Evolutionary conservation across 768 basidiomycete species (phyloP), one percentile per base, ranked within the genome.

Genomic region (Tephrocybe rancida): DNA sequence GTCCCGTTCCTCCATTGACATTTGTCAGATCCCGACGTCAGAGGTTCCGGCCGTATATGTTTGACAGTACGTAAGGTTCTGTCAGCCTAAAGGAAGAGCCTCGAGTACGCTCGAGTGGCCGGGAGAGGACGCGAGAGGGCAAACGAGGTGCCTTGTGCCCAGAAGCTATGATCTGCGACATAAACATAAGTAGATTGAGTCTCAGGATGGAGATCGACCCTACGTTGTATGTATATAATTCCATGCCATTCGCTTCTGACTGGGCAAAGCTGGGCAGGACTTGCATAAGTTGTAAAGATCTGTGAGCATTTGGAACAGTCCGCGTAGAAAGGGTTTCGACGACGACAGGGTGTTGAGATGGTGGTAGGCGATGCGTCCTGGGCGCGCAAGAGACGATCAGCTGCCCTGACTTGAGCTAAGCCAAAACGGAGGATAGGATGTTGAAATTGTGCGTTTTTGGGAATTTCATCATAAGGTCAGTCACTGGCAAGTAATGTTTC

Each of bases 11-110:
- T n/a, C 35, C 35, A 37, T 16, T 37, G 35, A 22, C 24, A 38
- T 47, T 53, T 53, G 45, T 48, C 41, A 48, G 32, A 32, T 41
- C 30, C 34, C 26, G 37, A 32, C 5, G 11, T 42, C n/a, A n/a
- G n/a, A 29, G 35, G 52, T 19, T 54, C 53, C 47, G 53, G 34
- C 51, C 44, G 35, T 19, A 39, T n/a, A n/a, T n/a, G n/a, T n/a
- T n/a, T n/a, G n/a, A n/a, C n/a, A n/a, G n/a, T n/a, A n/a, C n/a
- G n/a, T n/a, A n/a, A n/a, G n/a, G n/a, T n/a, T n/a, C n/a, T n/a
- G n/a, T n/a, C n/a, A n/a, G n/a, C n/a, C n/a, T n/a, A n/a, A n/a
- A n/a, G n/a, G n/a, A n/a, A n/a, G n/a, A n/a, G n/a, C n/a, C n/a
- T n/a, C n/a, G n/a, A n/a, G n/a, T n/a, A n/a, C n/a, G n/a, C n/a